Evolutionary conservation across 345 rosid species (phyloP).

Genomic region (Eucalyptus viminalis): DNA sequence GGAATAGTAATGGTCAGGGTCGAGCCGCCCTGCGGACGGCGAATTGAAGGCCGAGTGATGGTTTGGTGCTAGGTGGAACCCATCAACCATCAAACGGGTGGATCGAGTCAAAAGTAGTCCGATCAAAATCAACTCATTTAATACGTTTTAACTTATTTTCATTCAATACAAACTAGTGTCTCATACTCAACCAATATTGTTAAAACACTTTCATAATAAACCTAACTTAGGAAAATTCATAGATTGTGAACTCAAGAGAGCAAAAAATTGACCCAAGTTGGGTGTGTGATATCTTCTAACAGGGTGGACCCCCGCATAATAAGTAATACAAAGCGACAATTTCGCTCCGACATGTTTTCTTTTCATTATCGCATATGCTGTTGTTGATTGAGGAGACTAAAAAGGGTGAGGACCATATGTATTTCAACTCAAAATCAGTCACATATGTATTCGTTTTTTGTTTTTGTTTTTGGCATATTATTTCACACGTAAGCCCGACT

Average conservation of each 20-base stretch:
- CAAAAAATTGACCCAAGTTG: background rate
- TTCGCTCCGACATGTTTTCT: background rate
- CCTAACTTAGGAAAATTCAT: background rate
- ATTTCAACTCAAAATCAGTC: background rate
- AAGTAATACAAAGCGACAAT: background rate
- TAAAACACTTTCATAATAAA: too few relatives aligned
- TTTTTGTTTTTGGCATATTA: background rate
- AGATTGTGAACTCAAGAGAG: background rate
- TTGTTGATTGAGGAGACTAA: background rate
- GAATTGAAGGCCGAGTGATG: background rate
- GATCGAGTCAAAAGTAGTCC: background rate
- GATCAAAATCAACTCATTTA: background rate
- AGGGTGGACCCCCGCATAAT: background rate
- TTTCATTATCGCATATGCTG: background rate
- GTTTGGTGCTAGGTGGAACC: background rate
- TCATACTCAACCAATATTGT: background rate
- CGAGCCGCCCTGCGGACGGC: background rate
- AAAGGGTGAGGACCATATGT: background rate
- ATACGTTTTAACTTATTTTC: fast-evolving
- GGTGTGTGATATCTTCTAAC: background rate
- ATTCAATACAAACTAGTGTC: background rate
- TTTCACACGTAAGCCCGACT: background rate
- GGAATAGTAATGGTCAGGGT: background rate
- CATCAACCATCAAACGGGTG: background rate
- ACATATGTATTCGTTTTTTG: too few relatives aligned